Evolutionary conservation across 495 filamentous ascomycete species (phyloP).

Genomic region (Margaritispora aquatica): DNA sequence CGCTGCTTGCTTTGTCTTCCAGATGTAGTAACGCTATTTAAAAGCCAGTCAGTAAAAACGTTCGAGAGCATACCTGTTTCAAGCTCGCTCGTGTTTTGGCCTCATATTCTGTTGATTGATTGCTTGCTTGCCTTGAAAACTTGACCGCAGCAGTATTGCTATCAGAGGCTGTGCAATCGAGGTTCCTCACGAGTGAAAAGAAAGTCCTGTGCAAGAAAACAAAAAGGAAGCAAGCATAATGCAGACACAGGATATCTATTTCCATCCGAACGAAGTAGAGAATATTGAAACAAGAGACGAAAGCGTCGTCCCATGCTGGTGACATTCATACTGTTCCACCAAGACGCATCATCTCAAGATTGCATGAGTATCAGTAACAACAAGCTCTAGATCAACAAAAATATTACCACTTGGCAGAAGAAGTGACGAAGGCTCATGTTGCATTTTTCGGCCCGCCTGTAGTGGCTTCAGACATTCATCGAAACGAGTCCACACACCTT

Average conservation of each 20-base stretch:
- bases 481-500: slow-evolving; percentile 28
- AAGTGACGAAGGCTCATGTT: slow-evolving; percentile 1
- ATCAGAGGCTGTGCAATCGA: neutral
- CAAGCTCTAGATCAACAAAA: no score
- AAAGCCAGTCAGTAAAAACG: neutral
- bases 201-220: neutral
- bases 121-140: neutral
- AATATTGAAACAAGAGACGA: neutral
- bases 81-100: neutral
- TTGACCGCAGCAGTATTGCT: neutral
- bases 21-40: slow-evolving; percentile 55
- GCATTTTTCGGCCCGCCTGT: neutral
- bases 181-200: neutral
- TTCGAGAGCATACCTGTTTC: no score
- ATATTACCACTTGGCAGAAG: neutral
- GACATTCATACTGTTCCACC: neutral
- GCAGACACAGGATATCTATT: neutral
- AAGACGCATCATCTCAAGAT: neutral
- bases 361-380: neutral
- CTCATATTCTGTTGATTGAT: neutral
- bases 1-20: slow-evolving; percentile 53
- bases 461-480: neutral
- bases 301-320: neutral
- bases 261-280: neutral
- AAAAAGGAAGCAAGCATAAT: neutral